Evolutionary conservation across 1,139 yeast genomes (phyloP), one percentile per base, ranked within the genome.

Genomic region (Scheffersomyces insectosa): DNA sequence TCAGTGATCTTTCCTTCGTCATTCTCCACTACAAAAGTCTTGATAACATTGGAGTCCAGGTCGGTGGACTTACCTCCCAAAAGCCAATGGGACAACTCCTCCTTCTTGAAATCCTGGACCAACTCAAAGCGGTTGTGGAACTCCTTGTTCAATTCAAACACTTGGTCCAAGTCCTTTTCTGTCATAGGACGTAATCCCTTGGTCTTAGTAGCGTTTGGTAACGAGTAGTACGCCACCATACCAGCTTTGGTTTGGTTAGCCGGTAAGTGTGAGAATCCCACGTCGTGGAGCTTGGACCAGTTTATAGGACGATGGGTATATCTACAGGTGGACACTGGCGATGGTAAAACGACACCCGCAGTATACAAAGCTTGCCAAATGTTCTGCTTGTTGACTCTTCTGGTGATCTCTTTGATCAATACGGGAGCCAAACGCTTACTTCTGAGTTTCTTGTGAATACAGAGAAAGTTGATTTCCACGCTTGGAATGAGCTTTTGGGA

Each of bases 331-430:
- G 96, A 73, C 7, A 93, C 79, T 0, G 99, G 99, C 16, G 93
- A 84, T 14, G 99, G 99, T 47, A 93, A 75, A 5, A 89, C 83
- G 5, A 84, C 80, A 5, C 99, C 99, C 0, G 95, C 97, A 10
- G 99, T 91, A 65, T 89, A 90, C 47, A 95, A 75, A 0, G 99
- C 99, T 63, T 93, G 98, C 97, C 98, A 93, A 47, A 91, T 86
- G 45, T 88, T 80, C 38, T 77, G 76, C 50, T 79, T 77, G 65
- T 95, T 93, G 51, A 93, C 95, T 54, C 98, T 79, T 61, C 99
- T 80, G 4, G 99, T 93, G 52, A 93, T 87, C 66, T 93, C 99
- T 57, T 88, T 87, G 63, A 93, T 93, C 60, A 93, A 73, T 12
- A 93, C 87, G 0, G 99, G 99, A 0, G 99, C 91, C 59, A 93